Base-by-base conservation (phyloP, 202 grass and related monocot genomes). In the Bolboschoenoplectus hybrid region DNA sequence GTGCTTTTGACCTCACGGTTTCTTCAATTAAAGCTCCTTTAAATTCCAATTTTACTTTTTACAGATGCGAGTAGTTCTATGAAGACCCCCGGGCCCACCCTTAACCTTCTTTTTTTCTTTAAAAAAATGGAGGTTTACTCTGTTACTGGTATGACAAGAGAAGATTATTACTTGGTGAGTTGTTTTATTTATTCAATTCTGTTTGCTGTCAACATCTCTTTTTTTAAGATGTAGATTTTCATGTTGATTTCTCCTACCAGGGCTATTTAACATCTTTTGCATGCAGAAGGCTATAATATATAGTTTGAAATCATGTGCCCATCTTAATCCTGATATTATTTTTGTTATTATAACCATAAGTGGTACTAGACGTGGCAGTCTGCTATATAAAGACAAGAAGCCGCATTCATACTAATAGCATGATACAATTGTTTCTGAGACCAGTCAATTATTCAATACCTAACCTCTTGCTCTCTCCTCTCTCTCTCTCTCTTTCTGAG, bases 121-220 rank as follows among this genome's bases (percentile, higher is more conserved):
- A 66, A 66, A 66, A 26, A 32, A 10, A 9, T 72, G 68, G 49
- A 73, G 69, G 7, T 73, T 65, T 39, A 19, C 6, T 71, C 14
- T 46, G 41, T 72, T 72, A 72, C 47, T 72, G 46, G 2, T 46
- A n/a, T 74, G 46, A 74, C 45, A 50, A 74, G 45, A 67, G 65
- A 19, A 61, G 57, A 51, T 5, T 16, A 41, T 41, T 32, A 4
- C 44, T 74, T 50, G n/a, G 49, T 47, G 70, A 50, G 75, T 60
- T 9, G 14, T 57, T 60, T 51, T 79, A n/a, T 58, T 40, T 58
- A 60, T n/a, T 43, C 35, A 80, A 80, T 60, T 60, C 55, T 19
- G 75, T 80, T 44, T 80, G 32, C 35, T 80, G 51, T 80, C 53
- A 80, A 80, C 38, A 7, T 79, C 35, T 79, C 14, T 80, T 13